Percentiles rank a stretch among this genome's conserved stretches.
These are phyloP conservation scores for Globisporangium carolinianum DNA, from an alignment of 352 stramenopile genomes.

Conservation along the genomic window DNA sequence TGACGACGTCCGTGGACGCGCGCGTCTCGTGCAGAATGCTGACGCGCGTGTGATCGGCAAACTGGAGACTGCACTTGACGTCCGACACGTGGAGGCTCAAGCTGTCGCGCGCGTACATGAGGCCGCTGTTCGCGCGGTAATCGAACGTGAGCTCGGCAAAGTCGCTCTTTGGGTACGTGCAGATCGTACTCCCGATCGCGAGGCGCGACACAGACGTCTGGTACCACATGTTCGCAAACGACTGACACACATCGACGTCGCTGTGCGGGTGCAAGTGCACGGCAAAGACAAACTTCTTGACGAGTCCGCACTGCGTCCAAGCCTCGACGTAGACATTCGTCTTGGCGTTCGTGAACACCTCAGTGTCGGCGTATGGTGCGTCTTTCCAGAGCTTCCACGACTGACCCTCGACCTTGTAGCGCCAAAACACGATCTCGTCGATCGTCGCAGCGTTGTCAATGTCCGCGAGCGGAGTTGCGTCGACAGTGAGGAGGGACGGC, in stretches of 20 bases:
- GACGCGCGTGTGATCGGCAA: slow-evolving; percentile 19
- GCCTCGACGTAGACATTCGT: slow-evolving; percentile 49
- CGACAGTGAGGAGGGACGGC: slow-evolving; percentile 29
- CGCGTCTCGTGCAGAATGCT: slow-evolving; percentile 28
- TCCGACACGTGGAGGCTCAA: slow-evolving; percentile 32
- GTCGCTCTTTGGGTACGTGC: slow-evolving; percentile 47
- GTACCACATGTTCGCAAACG: slow-evolving; percentile 68
- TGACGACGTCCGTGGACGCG: slow-evolving; percentile 35
- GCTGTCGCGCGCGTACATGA: slow-evolving; percentile 27
- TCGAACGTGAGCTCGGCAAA: slow-evolving; percentile 65
- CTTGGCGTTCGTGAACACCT: slow-evolving; percentile 30
- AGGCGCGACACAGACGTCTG: slow-evolving; percentile 32
- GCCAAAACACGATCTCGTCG: slow-evolving; percentile 48
- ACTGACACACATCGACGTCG: slow-evolving; percentile 36
- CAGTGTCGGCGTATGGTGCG: slow-evolving; percentile 9
- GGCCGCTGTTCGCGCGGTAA: slow-evolving; percentile 38
- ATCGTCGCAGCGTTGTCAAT: slow-evolving; percentile 13
- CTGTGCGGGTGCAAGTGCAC: slow-evolving; percentile 46
- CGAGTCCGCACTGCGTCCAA: slow-evolving; percentile 51
- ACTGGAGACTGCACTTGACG: slow-evolving; percentile 31
- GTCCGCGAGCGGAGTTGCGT: slow-evolving; percentile 8
- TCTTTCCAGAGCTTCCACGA: slow-evolving; percentile 23
- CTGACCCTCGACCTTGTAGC: slow-evolving; percentile 38
- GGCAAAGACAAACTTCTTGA: slow-evolving; percentile 36
- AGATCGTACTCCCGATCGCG: slow-evolving; percentile 26